A percentile compares a stretch with the other conserved stretches of the same genome.
Conservation (phyloP, 2,329 filamentous ascomycete species). For the Aspergillus sp. region DNA sequence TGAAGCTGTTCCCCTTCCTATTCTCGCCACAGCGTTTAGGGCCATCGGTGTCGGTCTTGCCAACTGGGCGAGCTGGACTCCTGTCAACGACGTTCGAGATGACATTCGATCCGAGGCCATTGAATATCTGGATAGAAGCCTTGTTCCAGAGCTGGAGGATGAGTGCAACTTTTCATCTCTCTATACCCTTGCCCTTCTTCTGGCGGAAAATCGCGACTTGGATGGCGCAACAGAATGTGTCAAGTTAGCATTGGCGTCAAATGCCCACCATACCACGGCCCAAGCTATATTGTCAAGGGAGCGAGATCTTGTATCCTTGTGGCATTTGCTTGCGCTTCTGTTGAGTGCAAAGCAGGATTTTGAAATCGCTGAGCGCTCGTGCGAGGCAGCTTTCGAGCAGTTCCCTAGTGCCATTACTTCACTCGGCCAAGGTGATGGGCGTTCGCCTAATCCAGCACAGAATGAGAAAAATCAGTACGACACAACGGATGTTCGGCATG, state of each 20-base stretch:
- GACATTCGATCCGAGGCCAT: slow-evolving; percentile 71
- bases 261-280: slow-evolving; percentile 20
- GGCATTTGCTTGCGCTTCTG: slow-evolving; percentile 82
- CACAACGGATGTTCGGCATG: slow-evolving; percentile 29
- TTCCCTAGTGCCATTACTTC: slow-evolving; percentile 64
- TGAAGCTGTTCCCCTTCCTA: slow-evolving; percentile 45
- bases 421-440: slow-evolving; percentile 53
- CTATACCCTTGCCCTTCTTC: slow-evolving; percentile 72
- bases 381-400: slow-evolving; percentile 84
- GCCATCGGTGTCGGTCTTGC: slow-evolving; percentile 79
- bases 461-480: slow-evolving; percentile 11
- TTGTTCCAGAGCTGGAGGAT: slow-evolving; percentile 57
- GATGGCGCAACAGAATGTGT: slow-evolving; percentile 71
- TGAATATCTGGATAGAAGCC: slow-evolving; percentile 61
- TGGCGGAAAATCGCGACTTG: slow-evolving; percentile 78
- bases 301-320: slow-evolving; percentile 62
- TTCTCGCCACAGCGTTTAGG: slow-evolving; percentile 65
- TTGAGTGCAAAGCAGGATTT: slow-evolving; percentile 82
- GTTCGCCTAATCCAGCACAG: slow-evolving; percentile 18
- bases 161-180: slow-evolving; percentile 64
- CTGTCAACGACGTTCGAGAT: slow-evolving; percentile 60
- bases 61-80: slow-evolving; percentile 76
- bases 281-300: slow-evolving; percentile 24
- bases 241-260: slow-evolving; percentile 61
- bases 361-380: slow-evolving; percentile 67